Evolutionary conservation across 108 stramenopile species (phyloP), one percentile per base, ranked within the genome.

Genomic region (Cyclostephanos invisitatus): DNA sequence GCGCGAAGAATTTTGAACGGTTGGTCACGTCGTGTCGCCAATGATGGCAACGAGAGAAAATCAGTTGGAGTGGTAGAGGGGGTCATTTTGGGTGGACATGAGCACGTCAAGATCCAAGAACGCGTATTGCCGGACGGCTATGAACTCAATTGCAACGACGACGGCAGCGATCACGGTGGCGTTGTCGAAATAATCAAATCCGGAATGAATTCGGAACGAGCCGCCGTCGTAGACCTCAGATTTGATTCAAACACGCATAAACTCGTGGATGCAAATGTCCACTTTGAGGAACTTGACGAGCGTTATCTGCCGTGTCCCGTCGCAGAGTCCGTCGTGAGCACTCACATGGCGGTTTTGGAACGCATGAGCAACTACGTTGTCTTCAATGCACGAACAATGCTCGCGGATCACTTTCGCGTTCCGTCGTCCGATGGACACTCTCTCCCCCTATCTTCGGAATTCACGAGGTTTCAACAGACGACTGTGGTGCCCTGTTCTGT

Each of bases 51-150:
- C 14, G 36, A 57, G 22, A 36, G 37, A 20, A 62, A 49, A 24
- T 42, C 25, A 2, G 21, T 7, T 15, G 24, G 17, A 15, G 53
- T 32, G 12, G 38, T 68, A 67, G 55, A 62, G 37, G 84, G 83
- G 7, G 37, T 89, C 6, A 89, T 93, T 14, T 60, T 93, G 22
- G 92, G 92, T n/a, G 89, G 92, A n/a, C 92, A 93, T 58, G 92
- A 93, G 53, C 92, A 93, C 57, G 63, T 73, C 18, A 80, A 77
- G 29, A 84, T 85, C 57, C 79, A 89, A 37, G 80, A 88, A 61
- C 28, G 70, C 12, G 83, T 92, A 12, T 20, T 48, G 49, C 35
- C 2, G 21, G 40, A 49, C 25, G n/a, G 27, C 18, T 44, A 64
- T 14, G 0, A 6, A 60, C 5, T 56, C 28, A 12, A 21, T 24